Percentiles rank a stretch among this genome's conserved stretches.
phyloP scores from a whole-genome alignment of 495 filamentous ascomycete species.

The Penicillium atrosanguineum region DNA sequence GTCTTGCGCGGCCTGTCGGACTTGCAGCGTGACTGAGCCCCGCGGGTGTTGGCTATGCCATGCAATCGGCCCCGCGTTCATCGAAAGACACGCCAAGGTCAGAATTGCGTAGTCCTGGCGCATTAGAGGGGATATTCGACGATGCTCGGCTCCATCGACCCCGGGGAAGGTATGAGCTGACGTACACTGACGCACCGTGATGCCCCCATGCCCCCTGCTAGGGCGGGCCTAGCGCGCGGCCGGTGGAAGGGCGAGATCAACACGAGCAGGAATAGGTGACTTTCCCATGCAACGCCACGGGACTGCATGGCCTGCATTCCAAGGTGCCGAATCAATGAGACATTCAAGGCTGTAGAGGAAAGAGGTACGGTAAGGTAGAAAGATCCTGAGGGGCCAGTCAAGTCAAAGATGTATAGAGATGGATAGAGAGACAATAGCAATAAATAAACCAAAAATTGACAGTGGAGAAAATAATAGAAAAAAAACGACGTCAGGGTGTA shows the following conservation, averaged over 20 bases:
- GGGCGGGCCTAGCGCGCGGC: constrained; percentile 10
- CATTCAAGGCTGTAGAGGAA: constrained; percentile 6
- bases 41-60: constrained; percentile 1
- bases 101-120: neutral
- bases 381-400: too few species aligned
- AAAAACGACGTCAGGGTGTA: neutral
- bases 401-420: neutral
- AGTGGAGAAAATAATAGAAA: neutral
- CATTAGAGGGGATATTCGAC: constrained; percentile 9
- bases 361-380: too few species aligned
- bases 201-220: constrained; percentile 9
- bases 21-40: neutral
- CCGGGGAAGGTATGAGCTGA: constrained; percentile 21
- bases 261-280: constrained; percentile 3
- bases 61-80: neutral
- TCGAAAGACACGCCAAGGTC: neutral
- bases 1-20: neutral
- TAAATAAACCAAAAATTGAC: neutral
- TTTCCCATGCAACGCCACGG: constrained; percentile 9
- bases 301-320: constrained; percentile 11
- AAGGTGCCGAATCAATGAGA: constrained; percentile 22
- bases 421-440: neutral
- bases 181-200: constrained; percentile 15
- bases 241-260: constrained; percentile 18
- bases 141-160: constrained; percentile 4